These are phyloP conservation scores for Bipolaris sorokiniana DNA, from an alignment of 2,329 filamentous ascomycete species.

Conservation along the genomic window DNA sequence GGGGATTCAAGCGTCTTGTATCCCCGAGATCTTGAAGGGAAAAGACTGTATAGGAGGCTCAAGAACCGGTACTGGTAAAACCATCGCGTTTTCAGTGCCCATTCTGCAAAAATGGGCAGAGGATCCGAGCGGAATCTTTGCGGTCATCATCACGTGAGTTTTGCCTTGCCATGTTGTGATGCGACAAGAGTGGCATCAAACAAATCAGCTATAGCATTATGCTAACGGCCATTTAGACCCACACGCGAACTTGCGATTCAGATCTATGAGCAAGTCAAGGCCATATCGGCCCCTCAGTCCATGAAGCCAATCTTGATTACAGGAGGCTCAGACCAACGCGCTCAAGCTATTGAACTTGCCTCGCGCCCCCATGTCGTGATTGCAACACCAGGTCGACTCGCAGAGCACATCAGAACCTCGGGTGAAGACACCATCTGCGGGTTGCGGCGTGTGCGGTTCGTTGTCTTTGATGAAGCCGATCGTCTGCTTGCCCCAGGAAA, in stretches of 20 bases:
- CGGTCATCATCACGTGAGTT: conserved; percentile 79
- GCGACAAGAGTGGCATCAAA: not conserved
- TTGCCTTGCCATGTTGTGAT: not conserved
- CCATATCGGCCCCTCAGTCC: conserved; percentile 84
- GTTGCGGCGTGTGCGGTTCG: conserved; percentile 76
- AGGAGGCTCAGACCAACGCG: conserved; percentile 89
- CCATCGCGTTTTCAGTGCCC: conserved; percentile 91
- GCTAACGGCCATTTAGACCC: conserved; percentile 24
- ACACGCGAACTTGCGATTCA: conserved; percentile 86
- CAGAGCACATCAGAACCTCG: conserved; percentile 90
- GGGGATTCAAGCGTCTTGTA: conserved; percentile 89
- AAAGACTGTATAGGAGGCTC: conserved; percentile 92
- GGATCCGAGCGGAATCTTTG: conserved; percentile 91
- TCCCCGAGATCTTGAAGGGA: conserved; percentile 89
- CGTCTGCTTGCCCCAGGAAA: conserved; percentile 76
- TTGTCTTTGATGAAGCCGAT: conserved; percentile 96
- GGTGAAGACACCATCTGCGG: conserved; percentile 89
- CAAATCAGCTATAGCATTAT: not conserved
- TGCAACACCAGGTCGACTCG: conserved; percentile 85
- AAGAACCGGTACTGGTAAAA: conserved; percentile 95
- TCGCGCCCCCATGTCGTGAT: conserved; percentile 89
- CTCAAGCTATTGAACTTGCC: conserved; percentile 83
- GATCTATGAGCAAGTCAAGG: conserved; percentile 95
- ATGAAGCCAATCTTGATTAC: conserved; percentile 90
- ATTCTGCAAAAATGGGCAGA: conserved; percentile 93